Base-by-base conservation (phyloP, 2,329 filamentous ascomycete genomes). In the Chrysoporthe deuterocubensis region DNA sequence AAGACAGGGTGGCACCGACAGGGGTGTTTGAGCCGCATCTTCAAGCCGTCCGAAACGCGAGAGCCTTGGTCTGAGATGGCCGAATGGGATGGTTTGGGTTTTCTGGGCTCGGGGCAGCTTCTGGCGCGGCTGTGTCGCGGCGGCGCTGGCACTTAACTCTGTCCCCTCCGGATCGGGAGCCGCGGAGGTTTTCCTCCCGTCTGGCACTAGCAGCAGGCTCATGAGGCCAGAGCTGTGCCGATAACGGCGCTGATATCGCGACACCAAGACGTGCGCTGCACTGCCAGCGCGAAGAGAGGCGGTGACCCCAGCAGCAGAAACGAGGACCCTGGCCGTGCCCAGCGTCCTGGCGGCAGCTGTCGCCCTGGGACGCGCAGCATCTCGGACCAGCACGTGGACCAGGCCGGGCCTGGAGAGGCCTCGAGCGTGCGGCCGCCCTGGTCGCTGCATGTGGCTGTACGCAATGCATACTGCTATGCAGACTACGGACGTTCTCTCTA, bases 21-120 rank as follows among this genome's bases (percentile, higher is more conserved):
- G 26, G 63, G 63, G 54, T 65, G 26, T 50, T 59, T 65, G 63
- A 65, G 63, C 63, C 63, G 63, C 63, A 65, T 65, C n/a, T 65
- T 50, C 16, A 14, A n/a, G 50, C 9, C 40, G 32, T 57, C 43
- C 43, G 44, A 6, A 40, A 9, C n/a, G 11, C 3, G 43, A 14
- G 8, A 18, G 26, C 21, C 26, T 61, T 32, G n/a, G 13, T 52
- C 48, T 26, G 13, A 48, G 26, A 46, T 50, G 60, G 44, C 48
- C 9, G 26, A 6, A 46, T 44, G 11, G 9, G 21, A 14, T 26
- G 26, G 26, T 26, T 26, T 26, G 26, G 26, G 26, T 26, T 26
- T 26, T 26, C 26, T 26, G 26, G 26, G 26, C 26, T 26, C 26
- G 26, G 26, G 26, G 26, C 26, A 26, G 26, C 26, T 26, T 26